Percentiles rank a stretch among this genome's conserved stretches.
Conservation (phyloP, 495 filamentous ascomycete genomes). For the Coniosporium apollinis region DNA sequence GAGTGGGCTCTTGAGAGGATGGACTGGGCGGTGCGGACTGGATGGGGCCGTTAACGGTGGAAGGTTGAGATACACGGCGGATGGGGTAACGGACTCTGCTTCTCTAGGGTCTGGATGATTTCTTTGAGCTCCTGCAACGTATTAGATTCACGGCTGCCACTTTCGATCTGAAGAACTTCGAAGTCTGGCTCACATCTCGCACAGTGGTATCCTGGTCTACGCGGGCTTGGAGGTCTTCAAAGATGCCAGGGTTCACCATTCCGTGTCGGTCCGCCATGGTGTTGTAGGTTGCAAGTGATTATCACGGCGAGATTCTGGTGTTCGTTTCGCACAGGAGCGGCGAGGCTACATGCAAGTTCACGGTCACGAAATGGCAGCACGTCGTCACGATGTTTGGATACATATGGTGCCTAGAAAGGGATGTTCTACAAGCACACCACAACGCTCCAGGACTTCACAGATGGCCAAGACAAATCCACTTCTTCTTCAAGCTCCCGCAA, state of each 20-base stretch:
- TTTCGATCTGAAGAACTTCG: constrained; percentile 2
- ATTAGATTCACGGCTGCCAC: constrained; percentile 4
- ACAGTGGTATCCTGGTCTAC: constrained; percentile 74
- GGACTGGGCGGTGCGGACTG: constrained; percentile 53
- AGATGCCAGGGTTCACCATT: constrained; percentile 67
- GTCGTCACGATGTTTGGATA: too few relatives aligned
- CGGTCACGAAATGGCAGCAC: too few relatives aligned
- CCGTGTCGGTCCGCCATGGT: constrained; percentile 5
- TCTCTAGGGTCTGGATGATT: constrained; percentile 61
- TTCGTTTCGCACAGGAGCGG: too few relatives aligned
- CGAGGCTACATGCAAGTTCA: too few relatives aligned
- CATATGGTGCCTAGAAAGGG: too few relatives aligned
- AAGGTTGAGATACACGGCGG: constrained; percentile 15
- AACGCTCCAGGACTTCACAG: too few relatives aligned
- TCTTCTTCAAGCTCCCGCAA: too few relatives aligned
- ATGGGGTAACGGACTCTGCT: constrained; percentile 34
- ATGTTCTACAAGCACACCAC: too few relatives aligned
- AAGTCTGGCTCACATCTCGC: constrained; percentile 44
- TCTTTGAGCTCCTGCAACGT: constrained; percentile 48
- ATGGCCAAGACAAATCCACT: too few relatives aligned
- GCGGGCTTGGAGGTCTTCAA: constrained; percentile 71
- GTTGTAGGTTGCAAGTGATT: too few relatives aligned
- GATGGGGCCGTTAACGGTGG: neutral
- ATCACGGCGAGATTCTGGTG: too few relatives aligned
- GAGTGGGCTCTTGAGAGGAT: constrained; percentile 80